Evolutionary conservation across 2,329 filamentous ascomycete species (phyloP).

Genomic region (Thielaviopsis musarum): DNA sequence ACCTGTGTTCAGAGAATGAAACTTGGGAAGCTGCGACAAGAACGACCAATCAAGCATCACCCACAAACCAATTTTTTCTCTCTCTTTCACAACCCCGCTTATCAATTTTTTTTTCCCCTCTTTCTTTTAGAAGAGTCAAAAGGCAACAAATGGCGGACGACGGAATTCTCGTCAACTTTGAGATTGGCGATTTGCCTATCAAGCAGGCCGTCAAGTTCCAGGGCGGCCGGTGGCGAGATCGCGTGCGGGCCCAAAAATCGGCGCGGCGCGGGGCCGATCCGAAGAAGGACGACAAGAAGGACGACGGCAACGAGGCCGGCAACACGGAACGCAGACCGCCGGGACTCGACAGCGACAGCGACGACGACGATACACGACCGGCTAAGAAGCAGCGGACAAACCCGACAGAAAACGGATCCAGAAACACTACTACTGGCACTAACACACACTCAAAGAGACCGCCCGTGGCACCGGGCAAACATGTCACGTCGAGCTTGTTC

Average conservation of each 20-base stretch:
- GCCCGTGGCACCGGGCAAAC: slow-evolving; percentile 20
- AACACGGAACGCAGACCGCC: slow-evolving; percentile 19
- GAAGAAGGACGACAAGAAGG: slow-evolving; percentile 15
- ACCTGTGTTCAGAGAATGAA: not conserved
- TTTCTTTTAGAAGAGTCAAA: not conserved
- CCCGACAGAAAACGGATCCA: slow-evolving; percentile 11
- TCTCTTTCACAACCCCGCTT: not conserved
- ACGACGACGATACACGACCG: slow-evolving; percentile 14
- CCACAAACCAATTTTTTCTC: not conserved
- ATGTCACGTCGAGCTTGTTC: slow-evolving; percentile 82
- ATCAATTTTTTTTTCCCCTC: not conserved
- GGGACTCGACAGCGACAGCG: slow-evolving; percentile 11
- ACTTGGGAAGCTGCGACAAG: not conserved
- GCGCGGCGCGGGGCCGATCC: slow-evolving; percentile 5
- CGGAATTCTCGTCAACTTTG: slow-evolving; percentile 88
- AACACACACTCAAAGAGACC: not conserved
- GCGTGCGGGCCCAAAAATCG: slow-evolving; percentile 28
- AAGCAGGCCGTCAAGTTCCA: slow-evolving; percentile 52
- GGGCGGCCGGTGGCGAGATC: slow-evolving; percentile 86
- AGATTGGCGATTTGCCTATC: slow-evolving; percentile 50
- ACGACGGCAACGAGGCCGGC: slow-evolving; percentile 17
- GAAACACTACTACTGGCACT: not conserved
- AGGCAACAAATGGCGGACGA: slow-evolving; percentile 61
- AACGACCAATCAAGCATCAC: not conserved
- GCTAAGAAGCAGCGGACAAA: slow-evolving; percentile 17